These are phyloP conservation scores for Pythium sp. DNA, from an alignment of 352 stramenopile genomes.

Conservation along the genomic window DNA sequence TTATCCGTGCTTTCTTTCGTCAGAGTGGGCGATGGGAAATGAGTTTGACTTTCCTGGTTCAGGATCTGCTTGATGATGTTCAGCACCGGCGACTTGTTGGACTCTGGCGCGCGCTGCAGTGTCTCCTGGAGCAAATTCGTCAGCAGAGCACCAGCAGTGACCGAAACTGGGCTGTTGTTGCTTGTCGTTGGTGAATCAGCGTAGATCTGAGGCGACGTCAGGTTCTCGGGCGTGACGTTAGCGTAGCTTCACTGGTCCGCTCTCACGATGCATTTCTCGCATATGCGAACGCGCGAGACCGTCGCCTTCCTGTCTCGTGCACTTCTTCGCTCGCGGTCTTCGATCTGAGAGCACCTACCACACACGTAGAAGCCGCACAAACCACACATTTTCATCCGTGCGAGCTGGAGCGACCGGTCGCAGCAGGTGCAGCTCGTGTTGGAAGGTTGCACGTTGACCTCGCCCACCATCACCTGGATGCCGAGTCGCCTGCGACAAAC, in stretches of 20 bases:
- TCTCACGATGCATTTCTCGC: constrained; percentile 5
- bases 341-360: constrained; percentile 4
- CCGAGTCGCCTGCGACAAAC: constrained; percentile 8
- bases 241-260: constrained; percentile 7
- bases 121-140: constrained; percentile 20
- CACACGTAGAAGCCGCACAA: constrained; percentile 19
- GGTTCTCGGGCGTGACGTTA: constrained; percentile 4
- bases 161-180: not conserved
- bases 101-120: constrained; percentile 10
- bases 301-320: not conserved
- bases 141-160: constrained; percentile 12
- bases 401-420: constrained; percentile 7
- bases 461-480: constrained; percentile 7
- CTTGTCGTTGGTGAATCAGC: not conserved
- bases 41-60: not conserved
- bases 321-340: constrained; percentile 8
- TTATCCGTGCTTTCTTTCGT: constrained; percentile 2
- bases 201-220: not conserved
- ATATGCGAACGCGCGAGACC: constrained; percentile 4
- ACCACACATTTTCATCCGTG: constrained; percentile 3
- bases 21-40: not conserved
- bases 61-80: constrained; percentile 31
- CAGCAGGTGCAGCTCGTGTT: constrained; percentile 11
- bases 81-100: constrained; percentile 20
- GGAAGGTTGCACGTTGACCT: constrained; percentile 7